Conservation (phyloP, 2,329 filamentous ascomycete species). For the Dactylellina sp. region DNA sequence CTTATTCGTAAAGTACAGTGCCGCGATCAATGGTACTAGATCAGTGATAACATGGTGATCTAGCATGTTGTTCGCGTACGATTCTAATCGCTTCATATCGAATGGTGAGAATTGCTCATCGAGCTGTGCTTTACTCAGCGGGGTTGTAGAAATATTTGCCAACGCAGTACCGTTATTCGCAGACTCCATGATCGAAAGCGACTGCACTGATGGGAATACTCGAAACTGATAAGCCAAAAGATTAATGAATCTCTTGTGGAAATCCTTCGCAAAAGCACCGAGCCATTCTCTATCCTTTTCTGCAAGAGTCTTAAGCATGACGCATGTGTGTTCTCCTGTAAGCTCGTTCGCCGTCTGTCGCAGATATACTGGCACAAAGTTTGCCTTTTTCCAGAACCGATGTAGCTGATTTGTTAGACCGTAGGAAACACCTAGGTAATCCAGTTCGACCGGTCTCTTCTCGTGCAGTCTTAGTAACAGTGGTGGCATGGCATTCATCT, state of each 20-base stretch:
- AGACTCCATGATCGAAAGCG: slow-evolving; percentile 88
- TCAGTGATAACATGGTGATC: slow-evolving; percentile 98
- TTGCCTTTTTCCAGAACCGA: slow-evolving; percentile 94
- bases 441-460: slow-evolving; percentile 80
- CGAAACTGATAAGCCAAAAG: slow-evolving; percentile 94
- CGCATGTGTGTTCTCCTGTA: slow-evolving; percentile 96
- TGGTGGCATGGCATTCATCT: slow-evolving; percentile 91
- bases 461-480: slow-evolving; percentile 90
- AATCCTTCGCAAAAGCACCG: slow-evolving; percentile 89
- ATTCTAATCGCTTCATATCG: slow-evolving; percentile 93
- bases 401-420: slow-evolving; percentile 87
- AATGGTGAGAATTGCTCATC: slow-evolving; percentile 86
- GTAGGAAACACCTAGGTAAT: slow-evolving; percentile 96
- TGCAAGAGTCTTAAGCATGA: slow-evolving; percentile 89
- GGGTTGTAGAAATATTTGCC: slow-evolving; percentile 65
- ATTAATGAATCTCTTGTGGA: slow-evolving; percentile 91
- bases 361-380: slow-evolving; percentile 90
- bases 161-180: slow-evolving; percentile 78
- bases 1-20: slow-evolving; percentile 84
- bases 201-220: slow-evolving; percentile 79
- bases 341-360: slow-evolving; percentile 95
- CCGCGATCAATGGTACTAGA: slow-evolving; percentile 83
- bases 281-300: slow-evolving; percentile 83
- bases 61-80: slow-evolving; percentile 95
- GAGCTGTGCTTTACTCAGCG: slow-evolving; percentile 79